phyloP scores from a whole-genome alignment of 2,329 filamentous ascomycete genomes.

The Sporothrix mexicana region DNA sequence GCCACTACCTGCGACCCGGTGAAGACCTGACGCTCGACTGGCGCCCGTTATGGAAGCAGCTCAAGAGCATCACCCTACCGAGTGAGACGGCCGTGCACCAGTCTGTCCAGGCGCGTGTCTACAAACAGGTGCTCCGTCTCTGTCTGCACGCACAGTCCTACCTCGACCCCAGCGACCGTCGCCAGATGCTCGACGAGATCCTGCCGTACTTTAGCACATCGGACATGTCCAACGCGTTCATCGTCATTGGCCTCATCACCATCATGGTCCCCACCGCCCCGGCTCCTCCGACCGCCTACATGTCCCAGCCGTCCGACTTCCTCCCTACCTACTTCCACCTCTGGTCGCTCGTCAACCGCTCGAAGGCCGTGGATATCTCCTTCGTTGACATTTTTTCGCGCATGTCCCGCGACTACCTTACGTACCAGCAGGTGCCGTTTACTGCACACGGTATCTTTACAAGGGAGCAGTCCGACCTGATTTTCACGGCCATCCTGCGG shows the following conservation, averaged over 20 bases:
- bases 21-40: conserved; percentile 93
- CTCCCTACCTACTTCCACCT: conserved; percentile 94
- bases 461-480: conserved; percentile 84
- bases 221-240: conserved; percentile 88
- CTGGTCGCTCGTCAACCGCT: conserved; percentile 92
- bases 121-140: conserved; percentile 79
- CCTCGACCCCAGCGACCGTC: conserved; percentile 86
- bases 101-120: conserved; percentile 58
- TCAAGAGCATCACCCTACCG: conserved; percentile 88
- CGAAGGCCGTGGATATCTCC: conserved; percentile 82
- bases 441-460: conserved; percentile 90
- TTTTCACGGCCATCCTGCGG: conserved; percentile 89
- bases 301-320: conserved; percentile 86
- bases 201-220: conserved; percentile 91
- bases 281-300: conserved; percentile 70
- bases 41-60: conserved; percentile 88
- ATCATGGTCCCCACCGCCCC: conserved; percentile 85
- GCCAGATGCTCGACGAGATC: conserved; percentile 79
- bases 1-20: conserved; percentile 90
- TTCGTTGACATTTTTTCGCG: conserved; percentile 91
- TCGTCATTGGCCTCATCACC: conserved; percentile 87
- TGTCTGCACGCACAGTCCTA: conserved; percentile 90
- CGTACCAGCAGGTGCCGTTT: conserved; percentile 77
- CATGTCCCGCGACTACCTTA: conserved; percentile 81
- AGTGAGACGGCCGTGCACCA: conserved; percentile 76